A percentile compares a stretch with the other conserved stretches of the same genome.
These are phyloP conservation scores for Debaryomyces robertsiae DNA, from an alignment of 1,139 yeast species.

Conservation along the genomic window DNA sequence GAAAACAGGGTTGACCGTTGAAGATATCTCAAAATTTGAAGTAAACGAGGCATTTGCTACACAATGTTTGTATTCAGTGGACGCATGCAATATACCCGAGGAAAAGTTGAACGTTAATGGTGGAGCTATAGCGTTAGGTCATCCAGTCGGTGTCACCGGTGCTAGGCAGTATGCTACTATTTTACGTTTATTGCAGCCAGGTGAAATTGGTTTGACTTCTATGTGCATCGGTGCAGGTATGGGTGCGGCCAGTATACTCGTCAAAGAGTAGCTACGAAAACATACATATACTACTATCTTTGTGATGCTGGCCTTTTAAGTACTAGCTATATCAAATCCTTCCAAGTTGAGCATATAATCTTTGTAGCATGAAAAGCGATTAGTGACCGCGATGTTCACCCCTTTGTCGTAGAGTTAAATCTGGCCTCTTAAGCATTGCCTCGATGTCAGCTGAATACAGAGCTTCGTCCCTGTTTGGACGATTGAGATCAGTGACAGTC, in stretches of 20 bases:
- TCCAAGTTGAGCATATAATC: too few species aligned
- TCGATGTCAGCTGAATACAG: constrained; percentile 41
- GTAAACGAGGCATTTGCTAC: constrained; percentile 97
- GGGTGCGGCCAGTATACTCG: constrained; percentile 92
- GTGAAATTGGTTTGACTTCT: constrained; percentile 86
- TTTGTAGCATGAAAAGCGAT: too few species aligned
- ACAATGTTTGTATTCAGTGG: constrained; percentile 79
- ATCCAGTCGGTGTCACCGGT: constrained; percentile 95
- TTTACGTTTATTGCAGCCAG: constrained; percentile 74
- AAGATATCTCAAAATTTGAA: constrained; percentile 77
- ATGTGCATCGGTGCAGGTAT: constrained; percentile 99
- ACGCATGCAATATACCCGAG: constrained; percentile 63
- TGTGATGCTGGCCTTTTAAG: background rate
- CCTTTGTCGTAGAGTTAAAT: constrained; percentile 43
- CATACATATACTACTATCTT: background rate
- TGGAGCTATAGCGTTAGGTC: constrained; percentile 96
- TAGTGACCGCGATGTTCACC: constrained; percentile 29
- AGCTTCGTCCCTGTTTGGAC: constrained; percentile 40
- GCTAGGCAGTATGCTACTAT: constrained; percentile 92
- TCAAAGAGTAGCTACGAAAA: constrained; percentile 57
- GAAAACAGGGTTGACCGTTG: constrained; percentile 60
- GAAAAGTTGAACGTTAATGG: constrained; percentile 87
- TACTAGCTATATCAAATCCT: too few species aligned
- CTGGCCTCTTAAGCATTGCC: constrained; percentile 41
- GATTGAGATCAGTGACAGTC: constrained; percentile 39